A percentile compares a stretch with the other conserved stretches of the same genome.
phyloP scores from a whole-genome alignment of 2,329 filamentous ascomycete genomes.

The Sarocladiaceae sp. region DNA sequence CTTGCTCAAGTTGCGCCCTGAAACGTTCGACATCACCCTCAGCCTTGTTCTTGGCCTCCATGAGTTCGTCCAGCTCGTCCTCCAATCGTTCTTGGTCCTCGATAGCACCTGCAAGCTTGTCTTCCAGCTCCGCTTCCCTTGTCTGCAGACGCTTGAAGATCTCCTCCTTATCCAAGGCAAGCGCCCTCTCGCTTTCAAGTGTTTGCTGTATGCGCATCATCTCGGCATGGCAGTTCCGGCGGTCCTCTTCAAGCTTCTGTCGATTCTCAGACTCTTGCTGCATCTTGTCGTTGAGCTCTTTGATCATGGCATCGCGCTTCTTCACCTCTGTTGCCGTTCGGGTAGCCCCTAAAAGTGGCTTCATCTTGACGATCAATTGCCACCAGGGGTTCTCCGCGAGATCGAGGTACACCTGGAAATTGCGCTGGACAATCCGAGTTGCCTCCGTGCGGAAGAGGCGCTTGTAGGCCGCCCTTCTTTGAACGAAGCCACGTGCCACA shows the following conservation, averaged over 20 bases:
- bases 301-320: slow-evolving; percentile 89
- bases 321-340: slow-evolving; percentile 90
- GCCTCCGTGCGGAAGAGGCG: slow-evolving; percentile 91
- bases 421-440: slow-evolving; percentile 87
- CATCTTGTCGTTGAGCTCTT: slow-evolving; percentile 79
- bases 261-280: slow-evolving; percentile 66
- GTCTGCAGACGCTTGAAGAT: slow-evolving; percentile 95
- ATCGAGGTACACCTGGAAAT: slow-evolving; percentile 86
- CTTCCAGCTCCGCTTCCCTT: slow-evolving; percentile 85
- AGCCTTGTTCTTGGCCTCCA: slow-evolving; percentile 81
- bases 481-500: slow-evolving; percentile 80
- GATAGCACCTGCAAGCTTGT: slow-evolving; percentile 86
- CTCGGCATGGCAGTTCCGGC: slow-evolving; percentile 78
- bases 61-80: slow-evolving; percentile 82
- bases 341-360: slow-evolving; percentile 85
- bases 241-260: slow-evolving; percentile 81
- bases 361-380: slow-evolving; percentile 91
- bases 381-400: slow-evolving; percentile 95
- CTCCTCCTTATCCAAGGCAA: slow-evolving; percentile 96
- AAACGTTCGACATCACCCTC: slow-evolving; percentile 78
- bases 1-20: slow-evolving; percentile 82
- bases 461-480: slow-evolving; percentile 85
- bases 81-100: slow-evolving; percentile 93
- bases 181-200: slow-evolving; percentile 88
- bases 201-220: slow-evolving; percentile 88